Evolutionary conservation across 73 alveolate species (phyloP).

Genomic region (Paramecium octaurelia): DNA sequence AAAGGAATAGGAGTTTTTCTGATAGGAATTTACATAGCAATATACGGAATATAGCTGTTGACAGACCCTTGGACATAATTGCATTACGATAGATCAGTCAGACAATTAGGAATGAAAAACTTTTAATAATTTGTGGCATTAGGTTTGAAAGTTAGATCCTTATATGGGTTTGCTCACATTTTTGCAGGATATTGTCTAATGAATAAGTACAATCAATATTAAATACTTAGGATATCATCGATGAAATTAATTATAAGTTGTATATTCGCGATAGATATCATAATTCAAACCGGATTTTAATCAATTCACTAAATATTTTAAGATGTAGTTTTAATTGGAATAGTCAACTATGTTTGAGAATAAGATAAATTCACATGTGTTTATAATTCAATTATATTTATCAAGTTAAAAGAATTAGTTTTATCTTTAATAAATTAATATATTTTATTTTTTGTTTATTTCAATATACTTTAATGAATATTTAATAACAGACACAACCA

Average conservation of each 20-base stretch:
- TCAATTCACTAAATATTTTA: neutral
- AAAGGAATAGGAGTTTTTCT: constrained; percentile 3
- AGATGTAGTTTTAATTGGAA: constrained; percentile 28
- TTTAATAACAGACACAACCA: neutral
- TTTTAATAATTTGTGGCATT: neutral
- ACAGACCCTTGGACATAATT: constrained; percentile 47
- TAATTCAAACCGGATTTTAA: neutral
- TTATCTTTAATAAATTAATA: neutral
- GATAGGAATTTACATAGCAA: constrained; percentile 27
- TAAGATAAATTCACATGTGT: neutral
- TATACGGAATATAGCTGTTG: neutral
- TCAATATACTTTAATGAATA: neutral
- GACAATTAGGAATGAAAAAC: neutral
- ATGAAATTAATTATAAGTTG: constrained; percentile 5
- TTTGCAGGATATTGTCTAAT: constrained; percentile 35
- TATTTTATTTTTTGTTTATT: neutral
- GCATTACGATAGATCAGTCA: constrained; percentile 22
- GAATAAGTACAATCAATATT: neutral
- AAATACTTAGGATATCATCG: neutral
- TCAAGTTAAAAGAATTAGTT: neutral
- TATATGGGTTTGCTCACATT: constrained; percentile 29
- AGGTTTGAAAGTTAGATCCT: neutral
- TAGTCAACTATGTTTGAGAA: constrained; percentile 17
- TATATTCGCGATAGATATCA: neutral
- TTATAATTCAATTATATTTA: neutral